Percentiles rank a stretch among this genome's conserved stretches.
These are phyloP conservation scores for Aspergillus tanneri DNA, from an alignment of 2,329 filamentous ascomycete species.

Conservation along the genomic window DNA sequence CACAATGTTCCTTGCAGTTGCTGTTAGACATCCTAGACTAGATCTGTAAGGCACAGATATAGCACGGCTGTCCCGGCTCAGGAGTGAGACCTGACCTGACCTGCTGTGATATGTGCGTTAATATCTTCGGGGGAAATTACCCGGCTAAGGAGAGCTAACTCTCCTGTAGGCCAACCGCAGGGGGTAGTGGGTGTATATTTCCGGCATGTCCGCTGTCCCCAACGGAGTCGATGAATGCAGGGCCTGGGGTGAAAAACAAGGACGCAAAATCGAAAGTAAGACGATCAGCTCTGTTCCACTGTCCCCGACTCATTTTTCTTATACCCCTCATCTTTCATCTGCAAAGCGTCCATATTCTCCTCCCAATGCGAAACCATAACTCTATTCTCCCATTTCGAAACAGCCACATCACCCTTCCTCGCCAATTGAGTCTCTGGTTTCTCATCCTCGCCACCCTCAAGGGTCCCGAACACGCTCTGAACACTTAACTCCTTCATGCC, in stretches of 20 bases:
- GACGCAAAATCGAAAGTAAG: too few relatives aligned
- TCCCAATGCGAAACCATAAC: slow-evolving; percentile 39
- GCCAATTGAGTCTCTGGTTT: slow-evolving; percentile 30
- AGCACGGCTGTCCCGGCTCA: neutral
- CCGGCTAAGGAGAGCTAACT: neutral
- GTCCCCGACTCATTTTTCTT: slow-evolving; percentile 18
- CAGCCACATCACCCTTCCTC: slow-evolving; percentile 30
- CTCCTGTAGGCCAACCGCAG: neutral
- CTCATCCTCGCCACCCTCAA: slow-evolving; percentile 20
- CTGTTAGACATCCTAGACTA: neutral
- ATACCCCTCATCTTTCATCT: slow-evolving; percentile 29
- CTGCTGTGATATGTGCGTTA: neutral
- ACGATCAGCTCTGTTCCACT: neutral
- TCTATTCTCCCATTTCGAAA: slow-evolving; percentile 33
- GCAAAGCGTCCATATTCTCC: slow-evolving; percentile 39
- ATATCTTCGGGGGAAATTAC: neutral
- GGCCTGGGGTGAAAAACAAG: too few relatives aligned
- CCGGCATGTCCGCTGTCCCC: too few relatives aligned
- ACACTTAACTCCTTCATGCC: slow-evolving; percentile 60
- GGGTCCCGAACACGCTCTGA: slow-evolving; percentile 59
- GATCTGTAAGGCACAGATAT: neutral
- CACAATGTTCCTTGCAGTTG: neutral
- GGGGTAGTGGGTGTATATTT: neutral
- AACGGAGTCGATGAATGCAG: too few relatives aligned
- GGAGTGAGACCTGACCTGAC: neutral